These are phyloP conservation scores for Penicillium fuscoglaucum DNA, from an alignment of 2,329 filamentous ascomycete species.

Conservation along the genomic window DNA sequence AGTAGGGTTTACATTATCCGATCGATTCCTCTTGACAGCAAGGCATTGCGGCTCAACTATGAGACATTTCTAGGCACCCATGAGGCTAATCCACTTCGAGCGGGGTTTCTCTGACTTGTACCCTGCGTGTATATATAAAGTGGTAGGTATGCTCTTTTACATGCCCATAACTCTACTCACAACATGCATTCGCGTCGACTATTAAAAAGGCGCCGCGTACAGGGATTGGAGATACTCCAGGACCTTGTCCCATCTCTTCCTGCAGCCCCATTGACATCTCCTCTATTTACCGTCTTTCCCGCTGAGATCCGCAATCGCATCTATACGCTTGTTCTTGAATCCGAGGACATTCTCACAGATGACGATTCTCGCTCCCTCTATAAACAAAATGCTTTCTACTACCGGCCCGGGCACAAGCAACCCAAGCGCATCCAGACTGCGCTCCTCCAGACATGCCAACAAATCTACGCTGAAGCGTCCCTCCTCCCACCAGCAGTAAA, in stretches of 20 bases:
- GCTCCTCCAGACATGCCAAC: constrained; percentile 42
- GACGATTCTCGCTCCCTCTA: constrained; percentile 13
- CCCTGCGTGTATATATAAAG: not conserved
- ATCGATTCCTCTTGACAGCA: not conserved
- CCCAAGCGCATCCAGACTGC: constrained; percentile 30
- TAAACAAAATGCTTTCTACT: constrained; percentile 25
- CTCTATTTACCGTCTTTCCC: not conserved
- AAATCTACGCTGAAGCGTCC: constrained; percentile 41
- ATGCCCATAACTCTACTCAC: not conserved
- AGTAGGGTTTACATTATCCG: not conserved
- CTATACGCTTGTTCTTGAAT: not conserved
- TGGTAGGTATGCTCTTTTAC: not conserved
- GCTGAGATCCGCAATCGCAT: constrained; percentile 4
- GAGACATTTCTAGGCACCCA: not conserved
- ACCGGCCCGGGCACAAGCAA: constrained; percentile 35
- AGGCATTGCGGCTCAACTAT: not conserved
- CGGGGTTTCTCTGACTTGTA: not conserved
- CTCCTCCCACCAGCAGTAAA: constrained; percentile 35
- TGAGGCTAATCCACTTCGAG: not conserved
- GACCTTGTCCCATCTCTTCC: constrained; percentile 5
- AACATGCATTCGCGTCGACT: not conserved
- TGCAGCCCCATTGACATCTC: not conserved
- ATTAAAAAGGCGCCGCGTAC: not conserved
- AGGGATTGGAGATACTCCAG: not conserved
- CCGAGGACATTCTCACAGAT: not conserved